Base-by-base conservation (phyloP, 2,329 filamentous ascomycete genomes). In the Knoxdaviesia proteae region DNA sequence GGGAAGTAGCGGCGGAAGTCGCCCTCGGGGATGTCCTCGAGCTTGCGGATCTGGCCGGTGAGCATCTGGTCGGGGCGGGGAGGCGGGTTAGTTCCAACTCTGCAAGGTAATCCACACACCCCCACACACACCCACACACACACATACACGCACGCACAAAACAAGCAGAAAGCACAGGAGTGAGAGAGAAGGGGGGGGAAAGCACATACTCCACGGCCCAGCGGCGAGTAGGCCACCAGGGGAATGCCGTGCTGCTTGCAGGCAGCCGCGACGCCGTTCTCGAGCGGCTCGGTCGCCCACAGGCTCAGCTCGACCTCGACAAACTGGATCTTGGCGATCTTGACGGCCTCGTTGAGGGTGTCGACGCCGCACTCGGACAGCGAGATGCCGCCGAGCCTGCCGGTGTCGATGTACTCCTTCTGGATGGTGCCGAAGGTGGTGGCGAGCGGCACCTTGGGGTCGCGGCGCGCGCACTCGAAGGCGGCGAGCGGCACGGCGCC, bases 201-300 rank as follows among this genome's bases (percentile, higher is more conserved):
- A 7, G 10, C 6, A 54, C 59, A 51, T 54, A 63, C 60, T 2
- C 68, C 67, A 31, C 70, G 62, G 5, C 80, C 76, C 0, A 86
- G 62, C 1, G 82, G 81, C 38, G 77, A 78, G 58, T 84, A 87
- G 0, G 77, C 79, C 34, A 84, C 58, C 40, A 87, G 60, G 0
- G 79, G 76, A 46, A 88, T 84, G 39, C 65, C 61, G 39, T 80
- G 57, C 53, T 87, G 67, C 0, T 62, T 65, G 51, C 74, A 79
- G 0, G 70, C 65, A 2, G 61, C 61, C 3, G 65, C 63, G 34
- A 74, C 57, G 3, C 69, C 68, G 48, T 72, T 71, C 29, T 53
- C 55, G 31, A 70, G 56, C 30, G 64, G 59, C 10, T 71, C 66
- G 0, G 62, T 61, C 7, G 56, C 51, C 51, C 63, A 69, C 45